A percentile compares a stretch with the other conserved stretches of the same genome.
phyloP scores from a whole-genome alignment of 257 asterid genomes.

The Paraleonurus japonicus region DNA sequence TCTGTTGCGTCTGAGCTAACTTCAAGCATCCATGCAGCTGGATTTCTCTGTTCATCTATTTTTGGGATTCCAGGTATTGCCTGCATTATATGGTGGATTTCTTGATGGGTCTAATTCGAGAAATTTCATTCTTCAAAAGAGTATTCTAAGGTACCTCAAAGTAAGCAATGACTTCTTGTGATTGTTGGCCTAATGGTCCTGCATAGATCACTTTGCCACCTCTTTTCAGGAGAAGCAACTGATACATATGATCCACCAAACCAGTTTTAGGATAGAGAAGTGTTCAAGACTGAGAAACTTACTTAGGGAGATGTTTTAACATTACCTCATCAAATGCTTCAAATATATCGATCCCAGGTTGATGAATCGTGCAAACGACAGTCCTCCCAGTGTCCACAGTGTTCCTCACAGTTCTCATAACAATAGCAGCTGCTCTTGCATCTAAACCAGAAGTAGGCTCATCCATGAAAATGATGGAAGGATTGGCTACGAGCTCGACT shows the following conservation, averaged over 20 bases:
- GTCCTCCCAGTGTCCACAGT: constrained; percentile 78
- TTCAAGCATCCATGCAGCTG: constrained; percentile 65
- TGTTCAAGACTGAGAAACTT: too few relatives aligned
- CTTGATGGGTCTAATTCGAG: background rate
- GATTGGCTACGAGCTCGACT: constrained; percentile 69
- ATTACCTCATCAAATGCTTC: constrained; percentile 75
- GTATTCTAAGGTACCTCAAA: background rate
- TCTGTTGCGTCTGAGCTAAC: constrained; percentile 47
- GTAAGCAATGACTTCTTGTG: background rate
- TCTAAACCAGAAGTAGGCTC: constrained; percentile 78
- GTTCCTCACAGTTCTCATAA: constrained; percentile 73
- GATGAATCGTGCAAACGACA: constrained; percentile 73
- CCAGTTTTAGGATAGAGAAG: background rate
- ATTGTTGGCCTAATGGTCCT: constrained; percentile 56
- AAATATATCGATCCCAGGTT: constrained; percentile 68
- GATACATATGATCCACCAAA: background rate
- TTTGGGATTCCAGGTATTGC: constrained; percentile 45
- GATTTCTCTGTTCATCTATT: constrained; percentile 43
- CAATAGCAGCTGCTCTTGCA: constrained; percentile 75
- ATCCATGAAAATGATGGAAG: constrained; percentile 73
- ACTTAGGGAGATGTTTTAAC: background rate
- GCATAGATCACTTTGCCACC: constrained; percentile 67
- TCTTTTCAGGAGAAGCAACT: constrained; percentile 68
- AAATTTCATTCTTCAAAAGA: background rate
- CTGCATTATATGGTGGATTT: constrained; percentile 24